Evolutionary conservation across 257 asterid genomes (phyloP).

Genomic region (Gentiana straminea): DNA sequence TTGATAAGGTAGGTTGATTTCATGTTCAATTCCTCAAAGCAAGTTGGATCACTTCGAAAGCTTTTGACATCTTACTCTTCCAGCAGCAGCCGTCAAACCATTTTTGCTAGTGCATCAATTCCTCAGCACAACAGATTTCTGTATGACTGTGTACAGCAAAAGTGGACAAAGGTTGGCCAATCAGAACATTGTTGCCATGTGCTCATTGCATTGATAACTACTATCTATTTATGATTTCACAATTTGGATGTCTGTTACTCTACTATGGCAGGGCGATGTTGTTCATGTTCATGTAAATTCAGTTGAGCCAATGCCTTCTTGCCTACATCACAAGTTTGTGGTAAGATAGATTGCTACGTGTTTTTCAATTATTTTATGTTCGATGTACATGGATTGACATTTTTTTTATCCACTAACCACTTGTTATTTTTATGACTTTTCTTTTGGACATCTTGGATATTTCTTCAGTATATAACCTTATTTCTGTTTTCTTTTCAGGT

Average conservation of each 20-base stretch:
- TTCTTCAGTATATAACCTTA: no score
- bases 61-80: slow-evolving; percentile 76
- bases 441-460: background rate
- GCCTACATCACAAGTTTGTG: slow-evolving; percentile 80
- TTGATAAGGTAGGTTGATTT: slow-evolving; percentile 63
- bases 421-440: background rate
- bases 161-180: slow-evolving; percentile 82
- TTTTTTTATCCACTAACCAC: background rate
- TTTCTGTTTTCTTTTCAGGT: slow-evolving; percentile 29
- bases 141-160: slow-evolving; percentile 76
- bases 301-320: slow-evolving; percentile 75
- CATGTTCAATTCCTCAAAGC: slow-evolving; percentile 81
- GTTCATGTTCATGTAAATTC: slow-evolving; percentile 76
- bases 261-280: slow-evolving; percentile 53
- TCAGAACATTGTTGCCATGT: background rate
- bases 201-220: background rate
- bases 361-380: no score
- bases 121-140: slow-evolving; percentile 85
- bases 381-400: background rate
- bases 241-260: background rate
- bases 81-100: slow-evolving; percentile 65
- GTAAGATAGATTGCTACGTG: slow-evolving; percentile 31
- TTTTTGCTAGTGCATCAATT: slow-evolving; percentile 89
- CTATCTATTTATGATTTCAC: slow-evolving; percentile 3
- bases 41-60: slow-evolving; percentile 65